These are phyloP conservation scores for Talaromyces proteolyticus DNA, from an alignment of 495 filamentous ascomycete species.

Conservation along the genomic window DNA sequence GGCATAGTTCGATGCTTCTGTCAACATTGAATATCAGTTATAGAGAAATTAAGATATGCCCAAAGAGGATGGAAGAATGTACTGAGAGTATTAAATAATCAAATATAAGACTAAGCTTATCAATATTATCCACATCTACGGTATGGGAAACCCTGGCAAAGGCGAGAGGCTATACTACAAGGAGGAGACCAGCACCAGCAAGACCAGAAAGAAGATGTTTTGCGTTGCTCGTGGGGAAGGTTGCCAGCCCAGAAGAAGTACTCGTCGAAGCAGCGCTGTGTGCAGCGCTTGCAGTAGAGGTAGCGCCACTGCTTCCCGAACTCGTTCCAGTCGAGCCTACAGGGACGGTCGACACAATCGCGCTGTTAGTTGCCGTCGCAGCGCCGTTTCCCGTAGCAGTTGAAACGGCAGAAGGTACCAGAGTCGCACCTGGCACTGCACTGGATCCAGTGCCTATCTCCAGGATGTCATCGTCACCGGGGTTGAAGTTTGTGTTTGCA, in stretches of 20 bases:
- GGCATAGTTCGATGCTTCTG: too few relatives aligned
- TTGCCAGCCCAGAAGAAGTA: conserved; percentile 4
- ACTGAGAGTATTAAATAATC: too few relatives aligned
- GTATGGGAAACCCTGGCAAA: too few relatives aligned
- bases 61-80: too few relatives aligned
- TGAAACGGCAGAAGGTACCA: conserved; percentile 53
- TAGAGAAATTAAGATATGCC: too few relatives aligned
- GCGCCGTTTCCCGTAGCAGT: conserved; percentile 14
- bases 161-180: conserved; percentile 15
- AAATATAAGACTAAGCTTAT: too few relatives aligned
- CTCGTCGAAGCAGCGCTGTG: neutral
- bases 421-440: conserved; percentile 60
- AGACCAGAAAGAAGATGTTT: conserved; percentile 17
- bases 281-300: neutral
- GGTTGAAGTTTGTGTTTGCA: conserved; percentile 72
- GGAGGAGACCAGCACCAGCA: conserved; percentile 15
- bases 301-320: neutral
- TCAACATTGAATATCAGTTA: too few relatives aligned
- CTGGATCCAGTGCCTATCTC: conserved; percentile 61
- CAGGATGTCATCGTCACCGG: conserved; percentile 51
- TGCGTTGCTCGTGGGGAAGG: conserved; percentile 12
- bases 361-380: neutral
- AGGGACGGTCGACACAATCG: conserved; percentile 11
- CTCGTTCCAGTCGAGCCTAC: conserved; percentile 1
- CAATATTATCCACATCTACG: too few relatives aligned